These are phyloP conservation scores for Tetrapyrgos nigripes DNA, from an alignment of 1,284 basidiomycete species.

Conservation along the genomic window DNA sequence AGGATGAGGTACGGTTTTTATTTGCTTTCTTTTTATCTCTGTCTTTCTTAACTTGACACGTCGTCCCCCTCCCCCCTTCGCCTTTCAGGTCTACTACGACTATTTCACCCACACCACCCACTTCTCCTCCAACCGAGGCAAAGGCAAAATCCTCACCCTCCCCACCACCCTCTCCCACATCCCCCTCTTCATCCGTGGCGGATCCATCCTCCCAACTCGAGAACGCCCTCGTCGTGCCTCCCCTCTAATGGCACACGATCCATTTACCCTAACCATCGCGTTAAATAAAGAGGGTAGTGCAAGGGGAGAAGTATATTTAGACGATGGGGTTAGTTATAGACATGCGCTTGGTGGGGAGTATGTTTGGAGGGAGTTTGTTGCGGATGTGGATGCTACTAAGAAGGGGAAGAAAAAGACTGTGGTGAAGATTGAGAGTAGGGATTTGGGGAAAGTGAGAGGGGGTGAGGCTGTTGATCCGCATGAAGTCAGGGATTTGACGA, in stretches of 20 bases:
- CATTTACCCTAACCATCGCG: slow-evolving; percentile 91
- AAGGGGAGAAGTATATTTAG: slow-evolving; percentile 89
- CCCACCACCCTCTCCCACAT: slow-evolving; percentile 81
- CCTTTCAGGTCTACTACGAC: slow-evolving; percentile 87
- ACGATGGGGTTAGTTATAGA: slow-evolving; percentile 90
- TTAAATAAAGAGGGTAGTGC: slow-evolving; percentile 73
- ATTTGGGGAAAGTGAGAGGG: slow-evolving; percentile 55
- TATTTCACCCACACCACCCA: slow-evolving; percentile 81
- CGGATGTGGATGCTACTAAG: slow-evolving; percentile 38
- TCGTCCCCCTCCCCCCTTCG: background rate
- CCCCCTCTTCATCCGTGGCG: slow-evolving; percentile 92
- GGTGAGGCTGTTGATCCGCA: slow-evolving; percentile 55
- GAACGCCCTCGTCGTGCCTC: slow-evolving; percentile 89
- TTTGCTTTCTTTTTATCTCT: background rate
- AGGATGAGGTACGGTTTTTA: slow-evolving; percentile 73
- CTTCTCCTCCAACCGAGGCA: slow-evolving; percentile 55
- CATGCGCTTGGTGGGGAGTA: slow-evolving; percentile 78
- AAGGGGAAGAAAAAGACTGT: slow-evolving; percentile 50
- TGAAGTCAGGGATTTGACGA: background rate
- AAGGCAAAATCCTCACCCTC: slow-evolving; percentile 75
- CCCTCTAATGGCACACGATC: slow-evolving; percentile 89
- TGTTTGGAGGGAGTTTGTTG: slow-evolving; percentile 82
- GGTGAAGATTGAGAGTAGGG: slow-evolving; percentile 57
- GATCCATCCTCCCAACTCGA: slow-evolving; percentile 87
- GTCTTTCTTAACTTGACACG: background rate